Evolutionary conservation across 2,329 filamentous ascomycete species (phyloP).

Genomic region (Microdochium trichocladiopsis): DNA sequence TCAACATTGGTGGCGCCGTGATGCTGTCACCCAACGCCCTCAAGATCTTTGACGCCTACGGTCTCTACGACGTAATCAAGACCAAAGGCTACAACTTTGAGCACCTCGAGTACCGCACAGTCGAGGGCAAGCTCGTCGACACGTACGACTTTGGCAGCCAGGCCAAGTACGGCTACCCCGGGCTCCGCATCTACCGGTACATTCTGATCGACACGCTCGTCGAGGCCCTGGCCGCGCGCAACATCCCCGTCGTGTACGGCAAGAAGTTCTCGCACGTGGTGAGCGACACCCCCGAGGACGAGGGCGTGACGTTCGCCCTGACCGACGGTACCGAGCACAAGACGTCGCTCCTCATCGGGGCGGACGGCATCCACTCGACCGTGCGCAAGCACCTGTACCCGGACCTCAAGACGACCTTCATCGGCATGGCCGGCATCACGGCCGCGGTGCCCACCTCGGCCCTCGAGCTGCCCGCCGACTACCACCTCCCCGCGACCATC

Average conservation of each 20-base stretch:
- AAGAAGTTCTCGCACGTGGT: slow-evolving; percentile 38
- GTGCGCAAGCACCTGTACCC: slow-evolving; percentile 45
- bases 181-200: slow-evolving; percentile 45
- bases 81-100: slow-evolving; percentile 43
- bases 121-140: slow-evolving; percentile 22
- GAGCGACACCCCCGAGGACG: slow-evolving; percentile 24
- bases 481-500: slow-evolving; percentile 33
- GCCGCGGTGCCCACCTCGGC: slow-evolving; percentile 23
- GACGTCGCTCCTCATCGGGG: slow-evolving; percentile 42
- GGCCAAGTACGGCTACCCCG: slow-evolving; percentile 42
- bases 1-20: slow-evolving; percentile 45
- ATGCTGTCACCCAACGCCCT: slow-evolving; percentile 55
- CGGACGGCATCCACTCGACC: slow-evolving; percentile 53
- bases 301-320: slow-evolving; percentile 37
- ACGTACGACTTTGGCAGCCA: slow-evolving; percentile 39
- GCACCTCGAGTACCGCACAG: slow-evolving; percentile 35
- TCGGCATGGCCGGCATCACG: slow-evolving; percentile 34
- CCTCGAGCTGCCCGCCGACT: slow-evolving; percentile 24
- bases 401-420: slow-evolving; percentile 39
- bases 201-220: slow-evolving; percentile 42
- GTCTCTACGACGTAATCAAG: slow-evolving; percentile 36
- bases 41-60: slow-evolving; percentile 41
- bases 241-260: slow-evolving; percentile 35
- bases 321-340: slow-evolving; percentile 30
- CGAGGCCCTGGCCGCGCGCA: slow-evolving; percentile 26